Conservation (phyloP, 768 basidiomycete genomes). For the Rhodotorula paludigena region DNA sequence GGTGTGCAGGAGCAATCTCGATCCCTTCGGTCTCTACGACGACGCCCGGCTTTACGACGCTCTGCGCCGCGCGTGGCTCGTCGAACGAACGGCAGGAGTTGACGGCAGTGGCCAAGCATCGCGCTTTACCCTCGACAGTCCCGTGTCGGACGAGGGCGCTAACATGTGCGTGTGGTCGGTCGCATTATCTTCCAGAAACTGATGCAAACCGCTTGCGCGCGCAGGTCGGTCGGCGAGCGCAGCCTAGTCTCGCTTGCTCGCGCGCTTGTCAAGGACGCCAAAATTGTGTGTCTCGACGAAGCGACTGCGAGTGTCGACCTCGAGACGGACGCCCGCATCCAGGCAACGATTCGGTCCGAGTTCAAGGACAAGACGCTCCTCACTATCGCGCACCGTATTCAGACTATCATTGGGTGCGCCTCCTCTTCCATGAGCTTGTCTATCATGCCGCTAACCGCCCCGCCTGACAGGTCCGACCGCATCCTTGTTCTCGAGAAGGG, state of each 20-base stretch:
- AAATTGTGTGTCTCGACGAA: conserved; percentile 69
- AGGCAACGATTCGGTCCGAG: conserved; percentile 71
- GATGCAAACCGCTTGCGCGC: background rate
- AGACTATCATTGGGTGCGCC: conserved; percentile 10
- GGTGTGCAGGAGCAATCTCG: conserved; percentile 60
- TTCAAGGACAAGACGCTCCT: conserved; percentile 67
- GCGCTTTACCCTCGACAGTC: conserved; percentile 72
- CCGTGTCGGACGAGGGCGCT: conserved; percentile 74
- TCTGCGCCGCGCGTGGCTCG: conserved; percentile 70
- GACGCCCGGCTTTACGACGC: conserved; percentile 81
- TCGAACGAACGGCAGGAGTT: conserved; percentile 49
- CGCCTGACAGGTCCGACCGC: conserved; percentile 78
- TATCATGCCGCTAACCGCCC: conserved; percentile 59
- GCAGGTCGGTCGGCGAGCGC: conserved; percentile 53
- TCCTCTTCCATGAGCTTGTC: too few species aligned
- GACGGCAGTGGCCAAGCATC: background rate
- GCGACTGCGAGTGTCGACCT: conserved; percentile 46
- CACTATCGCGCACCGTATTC: conserved; percentile 36
- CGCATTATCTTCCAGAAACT: background rate
- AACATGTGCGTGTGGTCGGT: conserved; percentile 7
- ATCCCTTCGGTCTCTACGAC: conserved; percentile 72
- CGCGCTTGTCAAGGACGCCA: conserved; percentile 75
- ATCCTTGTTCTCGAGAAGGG: conserved; percentile 80
- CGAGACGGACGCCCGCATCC: conserved; percentile 83
- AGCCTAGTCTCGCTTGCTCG: conserved; percentile 79